Evolutionary conservation across 1,139 yeast species (phyloP), one percentile per base, ranked within the genome.

Genomic region (Diutina mesorugosa): DNA sequence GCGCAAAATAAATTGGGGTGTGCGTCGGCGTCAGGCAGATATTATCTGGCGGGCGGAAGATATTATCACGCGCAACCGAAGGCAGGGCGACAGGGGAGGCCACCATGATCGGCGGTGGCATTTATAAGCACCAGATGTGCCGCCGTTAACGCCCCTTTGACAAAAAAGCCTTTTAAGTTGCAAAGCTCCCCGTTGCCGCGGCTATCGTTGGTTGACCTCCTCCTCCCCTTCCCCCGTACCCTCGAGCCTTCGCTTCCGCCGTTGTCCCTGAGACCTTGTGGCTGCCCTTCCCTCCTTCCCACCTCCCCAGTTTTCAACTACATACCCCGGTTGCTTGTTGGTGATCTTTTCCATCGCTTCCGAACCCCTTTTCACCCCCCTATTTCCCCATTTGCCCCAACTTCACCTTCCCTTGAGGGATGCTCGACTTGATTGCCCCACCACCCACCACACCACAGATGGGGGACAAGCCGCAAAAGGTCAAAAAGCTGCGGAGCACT

Each of bases 401-500:
- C 14, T 6, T 35, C 6, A 10, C 5, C 41, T 35, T 35, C 41
- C 41, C 41, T 35, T 35, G 41, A 35, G 41, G 32, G 45, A 50
- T 50, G 53, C 53, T 50, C 32, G 53, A 32, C 18, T 50, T 50
- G 32, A 38, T 50, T 16, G 32, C 53, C 53, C 53, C 45, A 32
- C 32, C 53, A 3, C 41, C 41, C 18, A 50, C 53, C 45, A 50
- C 53, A 18, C 53, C 53, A 32, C 41, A 50, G 26, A 50, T 50
- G 53, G 53, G 45, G 28, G 53, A 50, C 21, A 30, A 50, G n/a
- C 45, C 53, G 38, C 51, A 48, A 50, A 50, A 50, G 45, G 53
- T 50, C 29, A 50, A 50, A 45, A 50, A 50, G 28, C 53, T 50
- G 53, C 53, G 53, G 41, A 50, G 53, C 53, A 50, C 53, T 6